Evolutionary conservation across 768 basidiomycete genomes (phyloP).

Genomic region (Imleria badia): DNA sequence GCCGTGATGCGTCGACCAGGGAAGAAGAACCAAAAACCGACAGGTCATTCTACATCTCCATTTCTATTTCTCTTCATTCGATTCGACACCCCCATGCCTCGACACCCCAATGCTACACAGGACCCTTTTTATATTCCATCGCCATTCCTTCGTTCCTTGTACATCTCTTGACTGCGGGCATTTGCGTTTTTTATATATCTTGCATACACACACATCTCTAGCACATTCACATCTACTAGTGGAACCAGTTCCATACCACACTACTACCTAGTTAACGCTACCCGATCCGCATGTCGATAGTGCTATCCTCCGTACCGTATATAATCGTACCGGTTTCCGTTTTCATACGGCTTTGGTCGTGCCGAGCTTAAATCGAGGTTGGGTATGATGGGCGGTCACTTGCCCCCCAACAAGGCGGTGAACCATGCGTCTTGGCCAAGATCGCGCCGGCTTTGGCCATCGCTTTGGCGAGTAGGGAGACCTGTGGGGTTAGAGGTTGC

Average conservation of each 20-base stretch:
- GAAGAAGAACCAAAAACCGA: too few species aligned
- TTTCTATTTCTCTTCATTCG: not conserved
- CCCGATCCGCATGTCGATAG: too few species aligned
- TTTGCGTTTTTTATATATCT: not conserved
- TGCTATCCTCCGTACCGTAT: not conserved
- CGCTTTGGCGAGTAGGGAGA: too few species aligned
- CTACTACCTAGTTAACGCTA: too few species aligned
- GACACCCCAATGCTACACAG: too few species aligned
- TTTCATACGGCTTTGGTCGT: too few species aligned
- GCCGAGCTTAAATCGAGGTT: too few species aligned
- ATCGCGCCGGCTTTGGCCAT: slow-evolving; percentile 32
- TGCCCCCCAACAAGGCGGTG: slow-evolving; percentile 43
- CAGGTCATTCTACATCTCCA: not conserved
- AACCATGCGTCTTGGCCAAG: slow-evolving; percentile 41
- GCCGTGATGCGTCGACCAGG: not conserved
- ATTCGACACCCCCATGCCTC: not conserved
- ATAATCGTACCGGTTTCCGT: not conserved
- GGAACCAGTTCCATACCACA: too few species aligned
- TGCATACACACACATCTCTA: not conserved
- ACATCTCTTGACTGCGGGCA: not conserved
- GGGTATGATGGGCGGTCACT: not conserved
- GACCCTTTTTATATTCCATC: not conserved
- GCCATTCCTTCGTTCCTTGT: not conserved
- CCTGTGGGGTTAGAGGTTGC: too few species aligned
- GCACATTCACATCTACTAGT: too few species aligned